phyloP scores from a whole-genome alignment of 768 basidiomycete genomes.

The Megacollybia marginata region DNA sequence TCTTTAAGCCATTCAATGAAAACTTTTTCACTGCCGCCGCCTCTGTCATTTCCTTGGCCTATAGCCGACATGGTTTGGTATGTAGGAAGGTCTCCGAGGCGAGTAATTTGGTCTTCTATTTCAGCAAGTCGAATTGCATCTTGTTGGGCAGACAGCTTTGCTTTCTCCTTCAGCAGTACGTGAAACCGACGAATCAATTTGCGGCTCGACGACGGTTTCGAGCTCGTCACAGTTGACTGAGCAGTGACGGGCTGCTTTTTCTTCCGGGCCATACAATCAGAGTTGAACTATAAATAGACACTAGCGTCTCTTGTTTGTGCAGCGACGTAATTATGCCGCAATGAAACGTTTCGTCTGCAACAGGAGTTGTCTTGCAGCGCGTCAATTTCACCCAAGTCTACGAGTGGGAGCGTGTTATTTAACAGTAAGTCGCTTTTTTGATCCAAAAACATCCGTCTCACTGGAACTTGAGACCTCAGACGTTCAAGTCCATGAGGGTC shows the following conservation, averaged over 20 bases:
- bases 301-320: too few species aligned
- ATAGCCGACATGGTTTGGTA: conserved; percentile 82
- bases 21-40: conserved; percentile 83
- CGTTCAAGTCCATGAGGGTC: conserved; percentile 29
- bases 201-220: conserved; percentile 41
- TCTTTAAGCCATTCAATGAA: conserved; percentile 71
- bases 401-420: too few species aligned
- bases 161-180: conserved; percentile 63
- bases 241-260: neutral
- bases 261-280: neutral
- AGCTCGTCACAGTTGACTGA: neutral
- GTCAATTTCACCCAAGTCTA: too few species aligned
- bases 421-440: too few species aligned
- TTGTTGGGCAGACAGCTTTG: conserved; percentile 35
- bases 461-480: too few species aligned
- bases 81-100: conserved; percentile 67
- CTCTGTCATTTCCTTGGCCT: conserved; percentile 75
- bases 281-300: too few species aligned
- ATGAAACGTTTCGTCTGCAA: too few species aligned
- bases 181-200: conserved; percentile 77
- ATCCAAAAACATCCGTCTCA: too few species aligned
- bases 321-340: too few species aligned
- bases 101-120: conserved; percentile 56
- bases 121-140: conserved; percentile 28
- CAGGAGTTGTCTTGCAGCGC: too few species aligned